Evolutionary conservation across 2,329 filamentous ascomycete species (phyloP).

Genomic region (Dactylella cylindrospora): DNA sequence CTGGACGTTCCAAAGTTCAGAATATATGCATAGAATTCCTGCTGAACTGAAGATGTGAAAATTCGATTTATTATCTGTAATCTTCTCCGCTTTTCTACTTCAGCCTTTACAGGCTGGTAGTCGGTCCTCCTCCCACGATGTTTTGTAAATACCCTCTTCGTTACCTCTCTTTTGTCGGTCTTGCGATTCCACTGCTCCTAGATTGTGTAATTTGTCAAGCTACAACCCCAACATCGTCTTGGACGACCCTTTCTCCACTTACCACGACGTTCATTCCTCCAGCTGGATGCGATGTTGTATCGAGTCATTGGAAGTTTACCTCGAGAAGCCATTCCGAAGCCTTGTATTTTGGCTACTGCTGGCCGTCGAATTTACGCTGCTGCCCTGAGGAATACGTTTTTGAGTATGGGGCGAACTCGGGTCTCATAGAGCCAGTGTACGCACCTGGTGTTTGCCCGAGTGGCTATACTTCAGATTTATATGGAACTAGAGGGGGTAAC

Average conservation of each 20-base stretch:
- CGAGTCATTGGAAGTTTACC: background rate
- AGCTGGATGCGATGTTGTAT: background rate
- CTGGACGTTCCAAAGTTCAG: too few species aligned
- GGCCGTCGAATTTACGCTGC: background rate
- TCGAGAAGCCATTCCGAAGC: too few species aligned
- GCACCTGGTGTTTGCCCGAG: slow-evolving; percentile 4
- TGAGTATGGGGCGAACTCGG: background rate
- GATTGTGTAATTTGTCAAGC: slow-evolving; percentile 9
- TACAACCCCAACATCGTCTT: background rate
- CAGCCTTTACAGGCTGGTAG: too few species aligned
- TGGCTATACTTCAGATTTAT: background rate
- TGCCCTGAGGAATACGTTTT: slow-evolving; percentile 10
- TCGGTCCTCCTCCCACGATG: too few species aligned
- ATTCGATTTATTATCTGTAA: too few species aligned
- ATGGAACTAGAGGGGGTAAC: background rate
- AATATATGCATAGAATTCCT: too few species aligned
- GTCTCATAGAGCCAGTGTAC: background rate
- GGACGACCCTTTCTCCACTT: background rate
- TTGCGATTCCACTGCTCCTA: slow-evolving; percentile 2
- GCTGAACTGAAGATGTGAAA: too few species aligned
- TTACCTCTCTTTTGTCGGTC: too few species aligned
- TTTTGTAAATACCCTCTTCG: too few species aligned
- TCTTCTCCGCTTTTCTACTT: too few species aligned
- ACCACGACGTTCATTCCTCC: background rate
- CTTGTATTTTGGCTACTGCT: slow-evolving; percentile 4